Percentiles rank a stretch among this genome's conserved stretches.
phyloP scores from a whole-genome alignment of 257 asterid genomes.

The Mitragyna speciosa region DNA sequence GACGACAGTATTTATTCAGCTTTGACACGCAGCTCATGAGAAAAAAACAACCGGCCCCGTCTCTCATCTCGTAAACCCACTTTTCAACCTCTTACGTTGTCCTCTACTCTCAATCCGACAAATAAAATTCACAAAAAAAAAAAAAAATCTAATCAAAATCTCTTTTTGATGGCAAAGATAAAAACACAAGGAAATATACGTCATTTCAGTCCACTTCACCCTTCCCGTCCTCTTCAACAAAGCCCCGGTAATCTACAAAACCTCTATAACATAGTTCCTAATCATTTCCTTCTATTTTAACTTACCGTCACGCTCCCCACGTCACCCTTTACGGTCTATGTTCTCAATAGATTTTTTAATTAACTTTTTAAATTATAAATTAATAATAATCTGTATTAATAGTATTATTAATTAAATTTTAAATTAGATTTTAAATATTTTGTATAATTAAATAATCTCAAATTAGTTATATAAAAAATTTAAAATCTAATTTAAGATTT shows the following conservation, averaged over 20 bases:
- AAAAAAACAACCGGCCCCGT: neutral
- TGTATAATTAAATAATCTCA: too few relatives aligned
- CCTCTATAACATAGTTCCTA: slow-evolving; percentile 11
- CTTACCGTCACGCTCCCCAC: neutral
- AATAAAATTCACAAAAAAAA: neutral
- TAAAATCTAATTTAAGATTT: too few relatives aligned
- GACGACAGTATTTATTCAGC: neutral
- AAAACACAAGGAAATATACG: slow-evolving; percentile 22
- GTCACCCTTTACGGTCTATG: neutral
- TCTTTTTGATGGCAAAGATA: neutral
- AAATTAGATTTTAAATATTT: too few relatives aligned
- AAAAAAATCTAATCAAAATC: neutral
- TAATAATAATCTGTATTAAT: too few relatives aligned
- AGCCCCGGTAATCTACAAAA: slow-evolving; percentile 1
- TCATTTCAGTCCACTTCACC: slow-evolving; percentile 18
- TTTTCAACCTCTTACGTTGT: slow-evolving; percentile 15
- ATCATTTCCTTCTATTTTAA: slow-evolving; percentile 15
- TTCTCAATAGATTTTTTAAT: too few relatives aligned
- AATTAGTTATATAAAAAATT: too few relatives aligned
- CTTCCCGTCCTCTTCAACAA: slow-evolving; percentile 19
- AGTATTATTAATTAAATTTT: too few relatives aligned
- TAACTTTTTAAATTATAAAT: too few relatives aligned
- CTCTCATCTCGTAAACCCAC: slow-evolving; percentile 6
- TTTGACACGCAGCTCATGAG: neutral
- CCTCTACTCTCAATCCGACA: slow-evolving; percentile 9